Evolutionary conservation across 805 yeast species (phyloP), one percentile per base, ranked within the genome.

Genomic region (Scheffersomyces amazonensis): DNA sequence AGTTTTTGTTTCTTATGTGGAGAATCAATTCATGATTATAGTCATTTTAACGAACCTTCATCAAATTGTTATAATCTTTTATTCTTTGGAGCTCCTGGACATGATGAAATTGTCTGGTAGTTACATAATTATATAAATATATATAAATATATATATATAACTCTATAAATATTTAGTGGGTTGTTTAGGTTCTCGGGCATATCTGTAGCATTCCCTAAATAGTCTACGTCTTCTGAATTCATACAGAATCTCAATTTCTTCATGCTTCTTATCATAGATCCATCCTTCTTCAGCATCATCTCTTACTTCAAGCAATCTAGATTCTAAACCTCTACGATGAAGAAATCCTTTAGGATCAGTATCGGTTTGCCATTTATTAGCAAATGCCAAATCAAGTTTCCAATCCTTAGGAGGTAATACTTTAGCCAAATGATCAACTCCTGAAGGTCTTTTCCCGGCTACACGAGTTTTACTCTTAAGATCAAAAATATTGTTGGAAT

Each of bases 401-500:
- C 96, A 89, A 11, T 80, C 81, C 9, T 53, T 44, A 1, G 96
- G 96, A 1, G 95, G 81, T 19, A 53, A 48, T 1, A 89, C 76
- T 16, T 79, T 78, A 2, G 67, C 62, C 16, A 89, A 53, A 23
- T 62, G 61, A 15, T 64, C 56, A 0, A 78, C 78, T 0, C 95
- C 95, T 2, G 73, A 71, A 1, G 96, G 96, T 9, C 76, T 69
- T 40, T 72, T 75, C 35, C 72, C 70, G 1, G 70, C 52, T 4
- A 52, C 34, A 36, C 75, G 46, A 16, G 42, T 58, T 4, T 64
- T 54, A 44, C 81, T 80, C 17, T 60, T 58, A 15, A 57, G 53
- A 40, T 77, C 81, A 57, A 83, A 90, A 0, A 81, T 56, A 2
- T 66, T 64, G 10, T 65, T 64, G 0, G 91, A 72, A 53, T 71